Percentiles rank a stretch among this genome's conserved stretches.
Conservation (phyloP, 495 filamentous ascomycete species). For the Aspergillus mulundensis region DNA sequence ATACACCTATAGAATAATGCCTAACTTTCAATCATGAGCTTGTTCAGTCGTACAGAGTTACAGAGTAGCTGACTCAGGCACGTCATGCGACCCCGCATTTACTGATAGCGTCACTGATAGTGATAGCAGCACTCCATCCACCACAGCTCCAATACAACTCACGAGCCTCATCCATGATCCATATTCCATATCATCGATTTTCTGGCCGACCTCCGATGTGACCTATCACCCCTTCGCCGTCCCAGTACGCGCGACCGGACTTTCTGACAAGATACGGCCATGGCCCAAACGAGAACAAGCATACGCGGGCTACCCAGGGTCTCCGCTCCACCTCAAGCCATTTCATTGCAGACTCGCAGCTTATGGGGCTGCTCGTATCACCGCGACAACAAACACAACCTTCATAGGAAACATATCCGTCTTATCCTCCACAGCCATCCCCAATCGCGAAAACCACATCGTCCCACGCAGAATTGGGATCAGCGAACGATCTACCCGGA, state of each 20-base stretch:
- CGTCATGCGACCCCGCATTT: not conserved
- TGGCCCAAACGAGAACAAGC: not conserved
- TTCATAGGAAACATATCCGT: slow-evolving; percentile 1
- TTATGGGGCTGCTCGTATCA: slow-evolving; percentile 5
- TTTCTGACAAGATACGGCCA: not conserved
- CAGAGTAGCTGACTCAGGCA: not conserved
- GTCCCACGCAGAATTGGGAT: not conserved
- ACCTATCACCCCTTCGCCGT: not conserved
- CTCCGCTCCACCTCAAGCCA: not conserved
- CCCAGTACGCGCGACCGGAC: not conserved
- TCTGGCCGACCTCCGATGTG: not conserved
- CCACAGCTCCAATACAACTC: not conserved
- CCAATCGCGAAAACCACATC: slow-evolving; percentile 16
- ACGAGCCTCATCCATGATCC: too few species aligned
- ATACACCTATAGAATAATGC: not conserved
- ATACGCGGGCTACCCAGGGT: not conserved
- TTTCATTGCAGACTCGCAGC: slow-evolving; percentile 1
- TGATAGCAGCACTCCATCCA: not conserved
- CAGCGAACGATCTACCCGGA: not conserved
- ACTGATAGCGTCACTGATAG: too few species aligned
- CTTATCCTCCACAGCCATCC: not conserved
- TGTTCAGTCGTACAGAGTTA: not conserved
- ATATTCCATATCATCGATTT: too few species aligned
- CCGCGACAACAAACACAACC: not conserved
- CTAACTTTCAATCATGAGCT: not conserved